phyloP scores from a whole-genome alignment of 2,329 filamentous ascomycete species.

The Sporothrix pseudoabietina region DNA sequence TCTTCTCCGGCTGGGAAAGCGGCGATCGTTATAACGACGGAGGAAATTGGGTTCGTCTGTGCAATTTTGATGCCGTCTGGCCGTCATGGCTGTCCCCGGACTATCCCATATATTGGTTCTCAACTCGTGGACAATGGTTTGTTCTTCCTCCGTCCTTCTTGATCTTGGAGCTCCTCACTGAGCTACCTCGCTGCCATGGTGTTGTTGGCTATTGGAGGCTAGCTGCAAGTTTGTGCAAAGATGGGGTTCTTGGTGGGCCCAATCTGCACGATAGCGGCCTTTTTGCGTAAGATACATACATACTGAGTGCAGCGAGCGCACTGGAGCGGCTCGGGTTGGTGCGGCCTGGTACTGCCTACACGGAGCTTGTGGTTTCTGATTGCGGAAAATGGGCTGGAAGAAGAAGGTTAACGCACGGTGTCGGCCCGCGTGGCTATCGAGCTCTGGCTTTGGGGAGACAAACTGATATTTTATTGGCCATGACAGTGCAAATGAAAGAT shows the following conservation, averaged over 20 bases:
- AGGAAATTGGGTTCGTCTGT: neutral
- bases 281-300: neutral
- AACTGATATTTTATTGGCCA: neutral
- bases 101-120: neutral
- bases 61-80: conserved; percentile 1
- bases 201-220: too few relatives aligned
- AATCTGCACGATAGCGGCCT: neutral
- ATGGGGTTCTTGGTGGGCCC: neutral
- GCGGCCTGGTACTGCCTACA: neutral
- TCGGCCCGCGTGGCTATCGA: conserved; percentile 6
- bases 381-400: neutral
- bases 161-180: neutral
- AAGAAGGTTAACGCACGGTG: conserved; percentile 4
- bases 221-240: neutral
- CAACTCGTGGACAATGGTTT: neutral
- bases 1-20: conserved; percentile 14
- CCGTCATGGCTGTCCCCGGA: neutral
- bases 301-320: neutral
- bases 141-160: neutral
- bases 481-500: neutral
- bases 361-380: neutral
- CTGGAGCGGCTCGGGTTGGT: neutral
- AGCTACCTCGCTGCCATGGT: neutral
- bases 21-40: conserved; percentile 9
- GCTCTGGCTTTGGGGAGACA: neutral